Base-by-base conservation (phyloP, 2,329 filamentous ascomycete species). In the Thyridium curvatum region DNA sequence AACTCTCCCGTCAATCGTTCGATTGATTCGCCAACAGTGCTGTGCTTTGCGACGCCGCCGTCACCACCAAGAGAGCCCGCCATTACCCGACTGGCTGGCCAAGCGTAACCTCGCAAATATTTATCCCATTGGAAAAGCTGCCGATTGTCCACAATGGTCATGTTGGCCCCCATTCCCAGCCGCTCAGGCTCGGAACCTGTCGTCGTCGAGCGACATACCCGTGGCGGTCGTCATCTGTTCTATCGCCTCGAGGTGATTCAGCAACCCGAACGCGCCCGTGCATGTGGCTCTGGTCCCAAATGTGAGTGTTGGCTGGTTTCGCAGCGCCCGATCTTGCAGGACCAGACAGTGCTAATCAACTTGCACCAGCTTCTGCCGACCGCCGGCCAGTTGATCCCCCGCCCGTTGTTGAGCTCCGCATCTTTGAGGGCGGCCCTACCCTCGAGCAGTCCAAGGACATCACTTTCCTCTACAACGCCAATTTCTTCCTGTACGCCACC, bases 401-500 rank as follows among this genome's bases (percentile, higher is more conserved):
- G 3, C 93, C 93, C 1, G 93, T 98, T 40, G 88, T 97, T 30
- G 87, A 94, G 63, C 71, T 98, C 45, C 84, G 83, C 48, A 85
- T 97, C 47, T 88, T 81, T 52, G 86, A 95, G 56, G 86, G 83
- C 29, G 21, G 21, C 21, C 64, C 71, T 28, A 68, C 80, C 18
- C 70, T 80, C 17, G 71, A 77, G 35, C 64, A 70, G 37, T 74
- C 75, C 40, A 72, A 73, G 55, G 84, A 89, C 44, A 78, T 89
- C 53, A 97, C 93, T 2, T 94, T 94, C 54, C 77, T 80, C 42
- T 94, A 96, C 69, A 91, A 94, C 56, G 90, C 90, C 56, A 95
- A 94, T 64, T 97, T 97, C 75, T 97, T 98, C 66, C 81, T 97
- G 31, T 97, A 88, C 54, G 87, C 90, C 37, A 96, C 89, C 6